Base-by-base conservation (phyloP, 2,329 filamentous ascomycete species). In the Monosporascus ibericus region DNA sequence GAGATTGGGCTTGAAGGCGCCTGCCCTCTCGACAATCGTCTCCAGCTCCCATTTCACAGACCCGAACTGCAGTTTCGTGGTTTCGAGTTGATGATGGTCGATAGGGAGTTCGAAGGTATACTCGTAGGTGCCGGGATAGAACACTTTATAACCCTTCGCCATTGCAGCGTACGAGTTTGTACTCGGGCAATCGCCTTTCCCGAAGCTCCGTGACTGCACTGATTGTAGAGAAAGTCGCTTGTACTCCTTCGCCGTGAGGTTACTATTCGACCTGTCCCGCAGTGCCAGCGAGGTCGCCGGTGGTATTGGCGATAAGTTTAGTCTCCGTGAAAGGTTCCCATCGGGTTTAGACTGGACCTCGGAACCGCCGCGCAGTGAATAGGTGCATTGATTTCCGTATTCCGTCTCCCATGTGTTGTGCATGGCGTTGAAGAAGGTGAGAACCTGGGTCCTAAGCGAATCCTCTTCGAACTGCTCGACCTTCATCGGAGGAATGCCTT, bases 401-500 rank as follows among this genome's bases (percentile, higher is more conserved):
- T 81, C 78, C 18, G 75, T 77, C 61, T 83, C 79, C 75, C 81
- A 82, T 3, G 75, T 75, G 52, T 81, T 76, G 56, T 84, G 80
- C 65, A 80, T 74, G 47, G 88, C 87, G 63, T 96, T 95, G 76
- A 96, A 99, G 67, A 97, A 97, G 0, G 87, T 92, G 71, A 90
- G 85, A 18, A 85, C 92, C 64, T 96, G 92, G 40, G 88, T 92
- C 70, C 95, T 86, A 54, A 97, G 78, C 3, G 85, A 89, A 60
- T 94, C 88, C 57, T 90, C 88, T 65, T 97, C 91, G 62, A 84
- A 87, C 50, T 90, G 84, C 40, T 95, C 88, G 1, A 86, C 80
- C 69, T 95, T 96, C 52, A 86, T 80, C 0, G 92, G 91, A 3
- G 94, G 92, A 30, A 97, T 94, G 48, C 91, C 90, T 74, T 97